phyloP scores from a whole-genome alignment of 2,329 filamentous ascomycete species.

The Ophiostoma angusticollis region DNA sequence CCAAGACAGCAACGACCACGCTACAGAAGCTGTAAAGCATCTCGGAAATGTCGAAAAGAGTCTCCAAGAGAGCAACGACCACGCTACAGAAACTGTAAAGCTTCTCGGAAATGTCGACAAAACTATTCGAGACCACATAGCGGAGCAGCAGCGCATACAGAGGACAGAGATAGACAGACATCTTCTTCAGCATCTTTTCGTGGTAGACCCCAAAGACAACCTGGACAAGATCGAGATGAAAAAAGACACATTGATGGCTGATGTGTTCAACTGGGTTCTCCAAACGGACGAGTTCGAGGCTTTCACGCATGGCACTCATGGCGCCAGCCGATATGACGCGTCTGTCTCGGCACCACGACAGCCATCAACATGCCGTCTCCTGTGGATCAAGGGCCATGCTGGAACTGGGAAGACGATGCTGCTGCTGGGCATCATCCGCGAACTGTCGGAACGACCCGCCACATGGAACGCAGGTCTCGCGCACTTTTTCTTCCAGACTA shows the following conservation, averaged over 20 bases:
- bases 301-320: background rate
- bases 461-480: background rate
- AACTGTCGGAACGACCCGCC: background rate
- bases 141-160: background rate
- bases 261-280: slow-evolving; percentile 3
- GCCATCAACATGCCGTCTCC: background rate
- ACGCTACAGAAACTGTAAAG: background rate
- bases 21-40: too few species aligned
- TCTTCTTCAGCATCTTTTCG: background rate
- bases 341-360: too few species aligned
- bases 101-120: background rate
- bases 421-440: slow-evolving; percentile 1
- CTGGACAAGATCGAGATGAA: slow-evolving; percentile 2
- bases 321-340: background rate
- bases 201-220: background rate
- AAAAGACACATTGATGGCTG: background rate
- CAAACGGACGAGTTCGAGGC: background rate
- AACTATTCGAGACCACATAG: background rate
- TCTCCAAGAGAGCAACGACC: background rate
- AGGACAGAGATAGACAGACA: background rate
- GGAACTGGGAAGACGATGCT: slow-evolving; percentile 4
- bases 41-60: background rate
- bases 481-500: slow-evolving; percentile 14
- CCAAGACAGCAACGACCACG: too few species aligned
- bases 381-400: slow-evolving; percentile 4